Evolutionary conservation across 2,329 filamentous ascomycete species (phyloP), one percentile per base, ranked within the genome.

Genomic region (Ophiostoma populinum): DNA sequence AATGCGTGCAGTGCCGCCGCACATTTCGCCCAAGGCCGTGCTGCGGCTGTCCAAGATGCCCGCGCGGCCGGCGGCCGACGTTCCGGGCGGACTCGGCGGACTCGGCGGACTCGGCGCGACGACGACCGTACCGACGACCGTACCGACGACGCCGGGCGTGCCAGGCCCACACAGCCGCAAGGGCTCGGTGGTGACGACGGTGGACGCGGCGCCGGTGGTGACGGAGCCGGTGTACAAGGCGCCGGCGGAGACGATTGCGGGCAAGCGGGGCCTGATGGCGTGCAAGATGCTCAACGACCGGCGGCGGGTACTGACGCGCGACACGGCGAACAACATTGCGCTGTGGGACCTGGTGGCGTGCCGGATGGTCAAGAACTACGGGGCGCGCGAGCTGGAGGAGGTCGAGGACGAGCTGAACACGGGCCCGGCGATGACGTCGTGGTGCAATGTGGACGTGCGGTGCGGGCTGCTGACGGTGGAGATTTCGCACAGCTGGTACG

Each of bases 331-430:
- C 12, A 90, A 98, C 50, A 86, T 95, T 3, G 62, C 94, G 31
- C 59, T 98, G 43, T 98, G 90, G 90, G 90, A 98, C 62, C 61
- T 98, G 25, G 66, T 98, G 30, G 74, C 90, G 75, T 95, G 90
- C 51, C 68, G 78, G 49, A 83, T 83, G 0, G 75, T 95, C 36
- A 70, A 82, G 53, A 83, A 79, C n/a, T 98, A 90, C 54, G 90
- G 90, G 28, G 94, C 94, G 58, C 73, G 79, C 29, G 81, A 95
- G 55, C 66, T 98, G 3, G 87, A 95, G 49, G 87, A 95, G 51
- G 83, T 98, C 7, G 78, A 85, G 40, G 74, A 75, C 1, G 69
- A 85, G 48, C 70, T 94, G 37, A 93, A 94, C 50, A 93, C 83
- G 0, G 67, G 71, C 11, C 85, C 93, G 51, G 86, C 77, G 21